Conservation (phyloP, 2,329 filamentous ascomycete species). For the Ceratocystis eucalypticola region DNA sequence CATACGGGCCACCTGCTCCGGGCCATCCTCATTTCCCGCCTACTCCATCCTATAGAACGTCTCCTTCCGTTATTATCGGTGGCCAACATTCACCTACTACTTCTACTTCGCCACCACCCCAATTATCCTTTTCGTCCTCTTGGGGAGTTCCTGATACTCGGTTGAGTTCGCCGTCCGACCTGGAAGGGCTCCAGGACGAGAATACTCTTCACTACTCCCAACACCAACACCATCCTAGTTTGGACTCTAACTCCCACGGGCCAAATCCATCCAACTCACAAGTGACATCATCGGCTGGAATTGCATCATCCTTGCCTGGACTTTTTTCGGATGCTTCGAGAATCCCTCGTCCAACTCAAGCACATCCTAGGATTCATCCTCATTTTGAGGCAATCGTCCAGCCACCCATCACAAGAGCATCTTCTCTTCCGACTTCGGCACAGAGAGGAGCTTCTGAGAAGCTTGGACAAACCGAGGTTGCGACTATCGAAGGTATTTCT, state of each 20-base stretch:
- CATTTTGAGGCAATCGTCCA: background rate
- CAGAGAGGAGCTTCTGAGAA: background rate
- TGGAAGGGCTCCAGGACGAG: background rate
- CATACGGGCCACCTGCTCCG: background rate
- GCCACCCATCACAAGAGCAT: background rate
- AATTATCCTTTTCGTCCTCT: background rate
- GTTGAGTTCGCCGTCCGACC: background rate
- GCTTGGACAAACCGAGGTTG: background rate
- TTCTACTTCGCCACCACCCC: background rate
- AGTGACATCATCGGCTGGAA: background rate
- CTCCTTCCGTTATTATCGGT: background rate
- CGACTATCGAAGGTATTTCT: background rate
- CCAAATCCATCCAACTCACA: background rate
- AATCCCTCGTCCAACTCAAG: conserved; percentile 1
- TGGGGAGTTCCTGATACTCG: background rate
- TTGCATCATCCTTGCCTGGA: background rate
- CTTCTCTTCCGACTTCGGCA: background rate
- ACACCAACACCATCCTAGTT: background rate
- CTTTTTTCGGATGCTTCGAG: conserved; percentile 1
- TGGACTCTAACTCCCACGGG: background rate
- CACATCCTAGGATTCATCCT: background rate
- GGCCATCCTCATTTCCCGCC: background rate
- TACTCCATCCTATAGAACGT: background rate
- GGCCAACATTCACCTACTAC: background rate
- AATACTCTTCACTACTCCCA: background rate